Evolutionary conservation across 2,329 filamentous ascomycete species (phyloP), one percentile per base, ranked within the genome.

Genomic region (Curvularia sp.): DNA sequence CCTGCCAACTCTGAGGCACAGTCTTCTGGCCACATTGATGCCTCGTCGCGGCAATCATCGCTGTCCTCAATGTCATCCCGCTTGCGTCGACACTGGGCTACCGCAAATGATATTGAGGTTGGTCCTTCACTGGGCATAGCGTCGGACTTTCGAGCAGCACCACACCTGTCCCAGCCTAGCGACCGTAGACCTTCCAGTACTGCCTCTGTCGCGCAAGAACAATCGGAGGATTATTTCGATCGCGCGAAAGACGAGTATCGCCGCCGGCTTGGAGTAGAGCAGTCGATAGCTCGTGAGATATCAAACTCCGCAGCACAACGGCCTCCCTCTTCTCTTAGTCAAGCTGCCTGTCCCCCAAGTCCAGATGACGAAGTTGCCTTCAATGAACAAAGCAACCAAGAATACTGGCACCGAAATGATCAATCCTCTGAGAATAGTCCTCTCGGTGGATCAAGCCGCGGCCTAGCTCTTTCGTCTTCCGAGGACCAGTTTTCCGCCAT

Each of bases 401-500:
- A 76, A 10, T 73, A 69, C 39, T 57, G 75, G 45, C 66, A 66
- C 49, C 68, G 65, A 56, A 64, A 71, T 60, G 69, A 70, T 49
- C 67, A 60, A 55, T 73, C 77, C 30, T 76, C 77, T 21, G 78
- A 80, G 46, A 74, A 76, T 46, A 81, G 80, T 59, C 78, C 80
- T 41, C 74, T 74, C 21, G 70, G 71, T 52, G 67, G 58, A 57
- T 67, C 53, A 59, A 67, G 68, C 55, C 60, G 68, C 49, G 67
- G 67, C 19, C 43, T 76, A 49, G 74, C 77, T 4, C 81, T 80
- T 13, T 82, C 78, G 65, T 81, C 80, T 5, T 83, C 81, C 5
- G 81, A 83, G 39, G 78, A 80, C 49, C 77, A 79, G 42, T 79
- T 83, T 50, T 78, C 77, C 12, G 80, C 79, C 36, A 80, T 82